Evolutionary conservation across 2,329 filamentous ascomycete genomes (phyloP), one percentile per base, ranked within the genome.

Genomic region (Stenocarpella maydis): DNA sequence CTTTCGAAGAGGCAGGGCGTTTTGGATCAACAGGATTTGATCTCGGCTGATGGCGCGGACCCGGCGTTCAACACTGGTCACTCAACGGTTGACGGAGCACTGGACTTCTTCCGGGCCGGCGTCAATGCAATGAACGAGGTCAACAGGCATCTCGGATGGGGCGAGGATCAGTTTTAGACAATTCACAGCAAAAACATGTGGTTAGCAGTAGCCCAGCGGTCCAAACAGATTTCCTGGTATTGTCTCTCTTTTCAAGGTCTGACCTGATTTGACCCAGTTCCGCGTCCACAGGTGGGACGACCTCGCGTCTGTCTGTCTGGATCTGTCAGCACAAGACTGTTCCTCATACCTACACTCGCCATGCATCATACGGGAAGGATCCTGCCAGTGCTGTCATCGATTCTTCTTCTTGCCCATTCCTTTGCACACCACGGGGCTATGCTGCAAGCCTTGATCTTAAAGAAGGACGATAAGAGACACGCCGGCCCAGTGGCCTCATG

Each of bases 11-110:
- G 84, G 45, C 84, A 89, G 74, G 84, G 84, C 3, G 80, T 82
- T 26, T 80, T 92, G 19, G 86, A 86, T 45, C 87, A 88, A 72
- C 82, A 82, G 15, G 89, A 92, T 74, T 81, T 90, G 43, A 74
- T 82, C 26, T 77, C 77, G 6, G 79, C 82, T 61, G 79, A 84
- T 69, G 75, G 81, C 69, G 76, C 79, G 4, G 77, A 78, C n/a
- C 78, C 78, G 2, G 73, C 76, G 2, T 81, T 82, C 49, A 74
- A 79, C 31, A 80, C 81, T 0, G 82, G 80, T 1, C 82, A 80
- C 61, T 73, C 77, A 2, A 73, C 75, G 4, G 81, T 84, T 7
- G 82, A 84, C 71, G 77, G 77, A 1, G 79, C 79, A 0, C 72
- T 81, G 12, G 80, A 80, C 1, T 76, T 86, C 12, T 77, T 88